phyloP scores from a whole-genome alignment of 2,329 filamentous ascomycete species.

The Davidsoniella eucalypti region DNA sequence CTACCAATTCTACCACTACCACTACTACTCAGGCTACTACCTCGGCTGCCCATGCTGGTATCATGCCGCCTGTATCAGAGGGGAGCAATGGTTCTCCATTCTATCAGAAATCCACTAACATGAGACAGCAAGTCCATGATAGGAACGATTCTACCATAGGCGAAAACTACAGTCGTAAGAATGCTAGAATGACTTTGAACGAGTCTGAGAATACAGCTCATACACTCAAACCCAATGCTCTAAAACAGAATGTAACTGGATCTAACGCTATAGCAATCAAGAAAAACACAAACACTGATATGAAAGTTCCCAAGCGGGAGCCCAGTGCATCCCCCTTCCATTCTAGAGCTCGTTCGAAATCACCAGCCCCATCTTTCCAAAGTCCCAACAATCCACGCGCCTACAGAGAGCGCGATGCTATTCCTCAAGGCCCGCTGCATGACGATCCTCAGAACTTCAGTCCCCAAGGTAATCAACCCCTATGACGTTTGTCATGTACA shows the following conservation, averaged over 20 bases:
- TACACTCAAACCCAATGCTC: no score
- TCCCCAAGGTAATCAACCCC: no score
- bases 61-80: not conserved
- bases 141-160: no score
- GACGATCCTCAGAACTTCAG: no score
- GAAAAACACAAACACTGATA: no score
- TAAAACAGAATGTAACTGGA: no score
- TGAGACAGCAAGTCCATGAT: no score
- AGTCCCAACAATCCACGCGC: not conserved
- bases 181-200: not conserved
- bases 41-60: not conserved
- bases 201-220: not conserved
- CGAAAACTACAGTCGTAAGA: no score
- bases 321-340: not conserved
- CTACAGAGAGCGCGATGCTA: not conserved
- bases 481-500: no score
- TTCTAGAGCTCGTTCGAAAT: not conserved
- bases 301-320: not conserved
- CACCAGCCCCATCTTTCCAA: not conserved
- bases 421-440: not conserved
- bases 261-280: no score
- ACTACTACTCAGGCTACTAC: not conserved
- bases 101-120: no score
- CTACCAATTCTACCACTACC: not conserved
- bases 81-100: no score